Base-by-base conservation (phyloP, 352 stramenopile genomes). In the Phytophthora boehmeriae region DNA sequence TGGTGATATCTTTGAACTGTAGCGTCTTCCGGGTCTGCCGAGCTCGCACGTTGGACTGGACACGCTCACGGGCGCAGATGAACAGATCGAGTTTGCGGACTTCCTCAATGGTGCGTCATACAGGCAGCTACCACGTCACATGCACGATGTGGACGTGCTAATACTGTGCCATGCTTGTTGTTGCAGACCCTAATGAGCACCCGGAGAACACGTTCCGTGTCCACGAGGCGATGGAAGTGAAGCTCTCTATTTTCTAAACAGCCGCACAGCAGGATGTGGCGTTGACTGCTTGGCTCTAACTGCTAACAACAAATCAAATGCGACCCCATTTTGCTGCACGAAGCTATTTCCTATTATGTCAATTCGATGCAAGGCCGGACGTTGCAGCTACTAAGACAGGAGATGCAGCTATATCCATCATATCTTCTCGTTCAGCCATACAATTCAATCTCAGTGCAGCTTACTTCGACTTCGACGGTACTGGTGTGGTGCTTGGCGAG, bases 151-250 rank as follows among this genome's bases (percentile, higher is more conserved):
- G 68, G 13, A 78, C 41, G 17, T 59, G 28, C 52, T 43, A 39
- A 22, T 20, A 5, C 63, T 53, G 51, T 8, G 25, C 6, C 3
- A 30, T 30, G 25, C 25, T 30, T 30, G 25, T 22, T 55, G 50
- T 16, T 34, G 13, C 63, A 93, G 87, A 93, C 68, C 85, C 84
- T 8, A 71, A 86, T 56, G 83, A 95, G 57, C 76, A 90, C 75
- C 83, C 83, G 25, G 84, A 92, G 63, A 82, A 83, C 69, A 73
- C 68, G 45, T 95, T 93, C 78, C 80, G 81, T 59, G 84, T 95
- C 9, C 87, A 95, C 70, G 85, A 93, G 43, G 83, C 85, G 43
- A 95, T 95, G 85, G 87, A 95, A 75, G 87, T 95, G 61, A 95
- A 95, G 78, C 74, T 95, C 42, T 76, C 81, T 57, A 93, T 95